Conservation (phyloP, 805 yeast genomes). For the Scheffersomyces spartinae region DNA sequence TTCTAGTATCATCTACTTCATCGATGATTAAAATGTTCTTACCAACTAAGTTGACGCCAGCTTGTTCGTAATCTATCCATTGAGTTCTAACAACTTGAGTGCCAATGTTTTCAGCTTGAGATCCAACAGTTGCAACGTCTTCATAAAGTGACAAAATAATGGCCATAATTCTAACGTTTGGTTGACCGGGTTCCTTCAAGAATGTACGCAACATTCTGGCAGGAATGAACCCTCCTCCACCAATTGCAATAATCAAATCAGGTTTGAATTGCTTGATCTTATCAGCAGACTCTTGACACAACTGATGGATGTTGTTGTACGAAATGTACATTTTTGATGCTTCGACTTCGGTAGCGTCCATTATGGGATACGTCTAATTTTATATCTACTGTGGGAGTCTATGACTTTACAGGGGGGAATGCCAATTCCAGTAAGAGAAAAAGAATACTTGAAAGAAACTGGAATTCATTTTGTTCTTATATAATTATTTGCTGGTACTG, state of each 20-base stretch:
- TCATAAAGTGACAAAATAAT: slow-evolving; percentile 88
- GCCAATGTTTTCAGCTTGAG: slow-evolving; percentile 43
- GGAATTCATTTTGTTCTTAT: no score
- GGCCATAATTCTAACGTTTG: slow-evolving; percentile 90
- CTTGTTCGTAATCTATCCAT: slow-evolving; percentile 69
- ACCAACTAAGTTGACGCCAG: slow-evolving; percentile 50
- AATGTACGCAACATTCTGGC: slow-evolving; percentile 93
- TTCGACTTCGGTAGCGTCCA: slow-evolving; percentile 13
- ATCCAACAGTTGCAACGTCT: slow-evolving; percentile 53
- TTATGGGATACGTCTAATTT: no score
- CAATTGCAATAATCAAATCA: slow-evolving; percentile 88
- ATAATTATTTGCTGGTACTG: no score
- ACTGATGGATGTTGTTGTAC: slow-evolving; percentile 70
- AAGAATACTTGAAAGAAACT: no score
- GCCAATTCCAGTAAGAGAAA: no score
- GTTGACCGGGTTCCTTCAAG: slow-evolving; percentile 75
- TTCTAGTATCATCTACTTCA: slow-evolving; percentile 81
- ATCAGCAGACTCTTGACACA: slow-evolving; percentile 50
- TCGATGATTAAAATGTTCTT: slow-evolving; percentile 67
- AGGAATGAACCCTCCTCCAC: slow-evolving; percentile 97
- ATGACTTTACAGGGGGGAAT: no score
- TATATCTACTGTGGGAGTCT: no score
- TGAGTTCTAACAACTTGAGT: slow-evolving; percentile 65
- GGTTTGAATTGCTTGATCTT: slow-evolving; percentile 65
- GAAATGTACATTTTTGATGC: slow-evolving; percentile 54